Base-by-base conservation (phyloP, 257 asterid genomes). In the Ilex asprella region DNA sequence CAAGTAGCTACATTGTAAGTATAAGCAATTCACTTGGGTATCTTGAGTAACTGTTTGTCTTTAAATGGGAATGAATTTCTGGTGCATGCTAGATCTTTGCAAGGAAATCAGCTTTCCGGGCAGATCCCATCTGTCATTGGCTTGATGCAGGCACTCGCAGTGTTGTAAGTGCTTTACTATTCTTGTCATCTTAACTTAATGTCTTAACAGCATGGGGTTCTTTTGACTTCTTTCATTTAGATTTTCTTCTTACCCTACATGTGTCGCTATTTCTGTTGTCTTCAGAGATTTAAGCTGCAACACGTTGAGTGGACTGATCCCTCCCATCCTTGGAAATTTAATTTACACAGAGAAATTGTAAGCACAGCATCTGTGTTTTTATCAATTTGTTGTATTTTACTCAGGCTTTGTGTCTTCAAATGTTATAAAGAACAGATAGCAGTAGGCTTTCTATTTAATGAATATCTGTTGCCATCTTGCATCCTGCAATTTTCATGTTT, bases 101-200 rank as follows among this genome's bases (percentile, higher is more conserved):
- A 76, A 77, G 79, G 88, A 30, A 93, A 93, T 65, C 80, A 55
- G 31, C 83, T 93, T 55, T 73, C 89, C 0, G 99, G 97, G 59
- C 75, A 63, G 54, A 89, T 93, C 67, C 97, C 97, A n/a, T 77
- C 95, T 0, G 99, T 93, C 41, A 77, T 89, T 64, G 99, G 99
- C 61, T 81, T 93, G 70, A 93, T 93, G 99, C 99, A 93, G 78
- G 99, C 99, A 43, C 95, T 93, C 69, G 99, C 99, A 14, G 99
- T 93, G 60, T 30, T 93, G 99, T 93, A 81, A 82, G 97, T 53
- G 53, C 41, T 43, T 58, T 15, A 3, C 10, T 30, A 11, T 62
- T 52, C 59, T 27, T 59, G 16, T 2, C 16, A 14, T n/a, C 13
- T 62, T 6, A 14, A 12, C 35, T 39, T 10, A 15, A 14, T 15